Evolutionary conservation across 768 basidiomycete species (phyloP).

Genomic region (Hypholoma fasciculare): DNA sequence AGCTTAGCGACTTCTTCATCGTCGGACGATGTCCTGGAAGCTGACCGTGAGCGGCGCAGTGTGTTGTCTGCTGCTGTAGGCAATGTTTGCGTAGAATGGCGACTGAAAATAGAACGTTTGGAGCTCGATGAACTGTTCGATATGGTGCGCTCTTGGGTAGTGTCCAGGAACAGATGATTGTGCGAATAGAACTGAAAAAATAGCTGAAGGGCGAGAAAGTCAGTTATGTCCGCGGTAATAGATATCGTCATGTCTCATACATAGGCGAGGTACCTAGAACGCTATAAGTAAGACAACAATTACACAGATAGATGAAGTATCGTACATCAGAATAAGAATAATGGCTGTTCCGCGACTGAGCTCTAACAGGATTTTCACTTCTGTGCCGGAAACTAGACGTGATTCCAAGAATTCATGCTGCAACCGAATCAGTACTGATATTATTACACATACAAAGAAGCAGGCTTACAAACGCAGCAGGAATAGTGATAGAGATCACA

Average conservation of each 20-base stretch:
- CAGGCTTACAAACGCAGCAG: slow-evolving; percentile 53
- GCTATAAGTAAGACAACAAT: neutral
- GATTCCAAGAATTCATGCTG: slow-evolving; percentile 38
- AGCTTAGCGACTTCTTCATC: slow-evolving; percentile 30
- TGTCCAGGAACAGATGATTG: slow-evolving; percentile 42
- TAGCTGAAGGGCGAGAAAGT: slow-evolving; percentile 29
- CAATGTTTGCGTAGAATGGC: slow-evolving; percentile 23
- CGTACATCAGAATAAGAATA: slow-evolving; percentile 45
- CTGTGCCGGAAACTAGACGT: slow-evolving; percentile 32
- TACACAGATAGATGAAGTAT: neutral
- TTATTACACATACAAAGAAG: slow-evolving; percentile 8
- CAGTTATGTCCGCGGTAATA: neutral
- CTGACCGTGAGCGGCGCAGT: slow-evolving; percentile 12
- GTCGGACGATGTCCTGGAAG: slow-evolving; percentile 9
- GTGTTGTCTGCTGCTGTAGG: slow-evolving; percentile 19
- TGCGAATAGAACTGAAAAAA: slow-evolving; percentile 58
- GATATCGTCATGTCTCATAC: slow-evolving; percentile 4
- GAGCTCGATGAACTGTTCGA: slow-evolving; percentile 17
- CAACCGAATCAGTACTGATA: slow-evolving; percentile 2
- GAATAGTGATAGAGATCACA: slow-evolving; percentile 68
- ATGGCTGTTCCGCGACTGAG: slow-evolving; percentile 50
- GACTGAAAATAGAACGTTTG: slow-evolving; percentile 2
- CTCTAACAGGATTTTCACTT: slow-evolving; percentile 40
- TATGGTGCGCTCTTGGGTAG: slow-evolving; percentile 22
- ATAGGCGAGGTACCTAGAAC: slow-evolving; percentile 17